phyloP scores from a whole-genome alignment of 179 eudicot genomes.

The Spinacia oleracea region DNA sequence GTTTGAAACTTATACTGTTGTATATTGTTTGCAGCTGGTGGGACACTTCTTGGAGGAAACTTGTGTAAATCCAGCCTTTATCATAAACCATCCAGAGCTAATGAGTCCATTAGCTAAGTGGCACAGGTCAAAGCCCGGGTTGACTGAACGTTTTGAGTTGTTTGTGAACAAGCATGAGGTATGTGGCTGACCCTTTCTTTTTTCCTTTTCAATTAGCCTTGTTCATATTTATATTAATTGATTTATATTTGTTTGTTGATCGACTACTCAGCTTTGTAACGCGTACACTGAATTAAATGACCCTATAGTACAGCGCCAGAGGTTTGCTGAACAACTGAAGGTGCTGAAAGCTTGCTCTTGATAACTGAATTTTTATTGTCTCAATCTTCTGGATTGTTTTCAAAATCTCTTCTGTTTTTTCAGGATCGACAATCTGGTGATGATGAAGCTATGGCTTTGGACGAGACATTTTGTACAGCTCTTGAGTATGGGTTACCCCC shows the following conservation, averaged over 20 bases:
- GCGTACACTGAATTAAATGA: slow-evolving; percentile 97
- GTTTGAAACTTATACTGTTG: slow-evolving; percentile 8
- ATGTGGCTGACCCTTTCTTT: slow-evolving; percentile 18
- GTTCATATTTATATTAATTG: no score
- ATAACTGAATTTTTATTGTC: background rate
- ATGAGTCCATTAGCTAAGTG: slow-evolving; percentile 99
- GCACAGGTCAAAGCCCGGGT: slow-evolving; percentile 88
- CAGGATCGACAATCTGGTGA: slow-evolving; percentile 96
- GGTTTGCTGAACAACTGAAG: slow-evolving; percentile 95
- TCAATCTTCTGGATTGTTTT: background rate
- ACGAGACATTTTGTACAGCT: slow-evolving; percentile 83
- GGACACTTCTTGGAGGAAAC: slow-evolving; percentile 96
- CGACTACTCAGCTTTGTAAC: slow-evolving; percentile 67
- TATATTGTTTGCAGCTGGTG: slow-evolving; percentile 63
- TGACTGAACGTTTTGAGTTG: slow-evolving; percentile 91
- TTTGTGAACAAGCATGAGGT: slow-evolving; percentile 96
- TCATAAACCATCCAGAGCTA: slow-evolving; percentile 95
- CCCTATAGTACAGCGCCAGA: slow-evolving; percentile 91
- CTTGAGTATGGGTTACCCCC: slow-evolving; percentile 95
- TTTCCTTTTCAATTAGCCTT: background rate
- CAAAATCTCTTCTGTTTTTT: slow-evolving; percentile 14
- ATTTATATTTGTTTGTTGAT: background rate
- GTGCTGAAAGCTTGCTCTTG: slow-evolving; percentile 34
- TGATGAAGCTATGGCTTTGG: slow-evolving; percentile 97
- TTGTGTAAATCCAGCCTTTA: slow-evolving; percentile 83